Conservation (phyloP, 31 red algal genomes). For the Endocladia muricata region DNA sequence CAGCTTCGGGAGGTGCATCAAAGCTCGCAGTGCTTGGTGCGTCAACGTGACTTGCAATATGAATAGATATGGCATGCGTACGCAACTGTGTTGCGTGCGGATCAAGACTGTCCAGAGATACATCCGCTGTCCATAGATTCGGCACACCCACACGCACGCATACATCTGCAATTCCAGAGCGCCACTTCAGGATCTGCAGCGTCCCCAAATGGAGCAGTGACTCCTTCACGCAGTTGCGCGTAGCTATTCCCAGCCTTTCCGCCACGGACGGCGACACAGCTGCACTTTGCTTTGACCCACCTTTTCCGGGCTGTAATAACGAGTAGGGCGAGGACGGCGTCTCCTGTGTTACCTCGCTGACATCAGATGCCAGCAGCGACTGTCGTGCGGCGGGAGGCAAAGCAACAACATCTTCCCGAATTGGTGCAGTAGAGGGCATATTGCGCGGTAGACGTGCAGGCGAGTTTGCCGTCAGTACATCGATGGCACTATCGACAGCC, state of each 20-base stretch:
- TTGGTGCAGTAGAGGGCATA: neutral
- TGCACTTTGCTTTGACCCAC: neutral
- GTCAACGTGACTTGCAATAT: slow-evolving; percentile 35
- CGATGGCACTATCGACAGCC: slow-evolving; percentile 26
- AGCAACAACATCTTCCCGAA: slow-evolving; percentile 13
- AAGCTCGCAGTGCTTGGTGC: slow-evolving; percentile 3
- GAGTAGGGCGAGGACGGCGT: slow-evolving; percentile 4
- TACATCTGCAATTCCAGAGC: slow-evolving; percentile 55
- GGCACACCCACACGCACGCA: slow-evolving; percentile 44
- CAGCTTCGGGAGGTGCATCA: neutral
- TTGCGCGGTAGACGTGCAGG: slow-evolving; percentile 17
- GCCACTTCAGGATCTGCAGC: slow-evolving; percentile 42
- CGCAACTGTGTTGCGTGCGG: slow-evolving; percentile 46
- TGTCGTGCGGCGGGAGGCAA: slow-evolving; percentile 2
- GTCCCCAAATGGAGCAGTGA: slow-evolving; percentile 22
- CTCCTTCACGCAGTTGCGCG: slow-evolving; percentile 42
- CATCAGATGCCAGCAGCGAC: slow-evolving; percentile 29
- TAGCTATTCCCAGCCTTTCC: slow-evolving; percentile 47
- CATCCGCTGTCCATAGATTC: slow-evolving; percentile 50
- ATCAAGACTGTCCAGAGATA: slow-evolving; percentile 62
- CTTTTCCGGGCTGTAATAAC: slow-evolving; percentile 2
- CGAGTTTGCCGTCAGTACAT: slow-evolving; percentile 36
- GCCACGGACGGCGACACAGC: slow-evolving; percentile 29
- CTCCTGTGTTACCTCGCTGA: slow-evolving; percentile 45
- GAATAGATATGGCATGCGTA: slow-evolving; percentile 44